These are phyloP conservation scores for Sarcodon aspratus DNA, from an alignment of 768 basidiomycete genomes.

Conservation along the genomic window DNA sequence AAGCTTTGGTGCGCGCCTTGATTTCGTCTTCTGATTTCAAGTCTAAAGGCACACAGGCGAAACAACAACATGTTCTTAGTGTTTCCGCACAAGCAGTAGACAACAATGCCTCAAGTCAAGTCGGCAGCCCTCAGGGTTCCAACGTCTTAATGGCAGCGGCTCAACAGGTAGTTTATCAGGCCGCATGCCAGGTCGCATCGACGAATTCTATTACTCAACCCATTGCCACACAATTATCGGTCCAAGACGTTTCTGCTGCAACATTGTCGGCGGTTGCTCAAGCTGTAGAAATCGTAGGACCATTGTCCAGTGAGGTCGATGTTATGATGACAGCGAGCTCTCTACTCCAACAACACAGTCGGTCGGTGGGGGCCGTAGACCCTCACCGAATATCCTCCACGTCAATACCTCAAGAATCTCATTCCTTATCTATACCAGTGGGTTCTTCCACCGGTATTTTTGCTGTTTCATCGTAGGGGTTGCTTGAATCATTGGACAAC, in stretches of 20 bases:
- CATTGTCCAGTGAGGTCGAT: constrained; percentile 67
- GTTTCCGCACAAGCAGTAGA: constrained; percentile 68
- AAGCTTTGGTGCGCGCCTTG: constrained; percentile 31
- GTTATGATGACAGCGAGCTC: constrained; percentile 63
- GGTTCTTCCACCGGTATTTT: too few species aligned
- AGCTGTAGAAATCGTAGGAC: constrained; percentile 69
- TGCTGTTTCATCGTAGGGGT: too few species aligned
- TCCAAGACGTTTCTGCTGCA: constrained; percentile 45
- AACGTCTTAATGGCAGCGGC: constrained; percentile 63
- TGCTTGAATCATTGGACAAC: too few species aligned
- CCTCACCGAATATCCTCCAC: too few species aligned
- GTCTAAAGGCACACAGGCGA: constrained; percentile 22
- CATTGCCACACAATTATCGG: constrained; percentile 32
- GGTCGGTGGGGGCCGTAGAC: too few species aligned
- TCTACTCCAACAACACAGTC: constrained; percentile 17
- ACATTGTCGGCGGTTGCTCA: constrained; percentile 74
- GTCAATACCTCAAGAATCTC: too few species aligned
- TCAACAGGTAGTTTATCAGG: constrained; percentile 72
- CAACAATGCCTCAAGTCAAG: constrained; percentile 42
- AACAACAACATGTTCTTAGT: constrained; percentile 72
- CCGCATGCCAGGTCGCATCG: constrained; percentile 48
- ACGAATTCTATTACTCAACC: constrained; percentile 33
- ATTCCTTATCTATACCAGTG: too few species aligned
- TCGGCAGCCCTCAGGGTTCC: constrained; percentile 31
- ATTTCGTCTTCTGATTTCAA: neutral